These are phyloP conservation scores for Microcyclosporella mali DNA, from an alignment of 2,329 filamentous ascomycete genomes.

Conservation along the genomic window DNA sequence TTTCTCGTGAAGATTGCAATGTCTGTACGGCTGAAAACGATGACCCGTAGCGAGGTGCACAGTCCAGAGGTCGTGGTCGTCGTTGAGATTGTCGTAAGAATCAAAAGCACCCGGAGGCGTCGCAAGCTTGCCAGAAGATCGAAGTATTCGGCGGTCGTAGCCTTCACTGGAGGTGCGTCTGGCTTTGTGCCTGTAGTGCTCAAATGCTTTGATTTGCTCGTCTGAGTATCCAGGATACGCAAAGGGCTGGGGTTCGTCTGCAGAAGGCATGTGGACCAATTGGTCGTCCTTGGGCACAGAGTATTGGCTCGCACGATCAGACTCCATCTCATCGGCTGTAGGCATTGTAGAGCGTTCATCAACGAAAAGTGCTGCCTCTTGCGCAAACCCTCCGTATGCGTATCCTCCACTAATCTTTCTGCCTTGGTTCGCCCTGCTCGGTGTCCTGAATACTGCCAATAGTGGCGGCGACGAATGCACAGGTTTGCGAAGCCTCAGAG, in stretches of 20 bases:
- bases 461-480: slow-evolving; percentile 19
- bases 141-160: slow-evolving; percentile 19
- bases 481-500: slow-evolving; percentile 19
- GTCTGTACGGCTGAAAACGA: neutral
- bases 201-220: slow-evolving; percentile 27
- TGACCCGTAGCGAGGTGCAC: too few relatives aligned
- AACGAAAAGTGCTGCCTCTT: neutral
- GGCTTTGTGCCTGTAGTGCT: slow-evolving; percentile 27
- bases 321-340: neutral
- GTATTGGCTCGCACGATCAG: neutral
- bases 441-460: slow-evolving; percentile 9
- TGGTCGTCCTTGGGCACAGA: slow-evolving; percentile 16
- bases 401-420: slow-evolving; percentile 21
- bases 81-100: too few relatives aligned
- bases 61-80: too few relatives aligned
- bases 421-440: slow-evolving; percentile 22
- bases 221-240: slow-evolving; percentile 25
- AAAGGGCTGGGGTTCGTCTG: slow-evolving; percentile 31
- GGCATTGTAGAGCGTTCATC: neutral
- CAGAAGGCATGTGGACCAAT: slow-evolving; percentile 32
- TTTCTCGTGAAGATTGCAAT: neutral
- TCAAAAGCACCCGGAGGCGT: too few relatives aligned
- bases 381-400: slow-evolving; percentile 8
- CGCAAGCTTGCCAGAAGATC: too few relatives aligned
- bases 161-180: slow-evolving; percentile 24